A percentile compares a stretch with the other conserved stretches of the same genome.
Evolutionary conservation across 2,329 filamentous ascomycete species (phyloP).

Genomic region (Dothistroma septosporum): DNA sequence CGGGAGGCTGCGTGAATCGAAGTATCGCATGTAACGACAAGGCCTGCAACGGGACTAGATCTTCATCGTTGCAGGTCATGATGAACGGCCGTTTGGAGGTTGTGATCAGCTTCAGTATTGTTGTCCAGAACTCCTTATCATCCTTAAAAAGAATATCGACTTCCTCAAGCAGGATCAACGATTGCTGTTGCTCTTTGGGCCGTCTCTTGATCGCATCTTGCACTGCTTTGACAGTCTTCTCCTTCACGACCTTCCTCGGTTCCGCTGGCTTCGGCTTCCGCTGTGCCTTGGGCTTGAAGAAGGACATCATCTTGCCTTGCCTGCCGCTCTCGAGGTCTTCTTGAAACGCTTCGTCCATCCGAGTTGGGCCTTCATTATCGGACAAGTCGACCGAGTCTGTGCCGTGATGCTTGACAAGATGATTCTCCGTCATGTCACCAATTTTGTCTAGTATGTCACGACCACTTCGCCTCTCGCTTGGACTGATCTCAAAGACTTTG

Average conservation of each 20-base stretch:
- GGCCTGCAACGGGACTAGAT: constrained; percentile 67
- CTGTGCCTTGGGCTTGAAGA: constrained; percentile 60
- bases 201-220: constrained; percentile 36
- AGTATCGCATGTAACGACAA: constrained; percentile 83
- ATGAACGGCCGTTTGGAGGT: constrained; percentile 89
- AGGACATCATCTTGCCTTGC: constrained; percentile 74
- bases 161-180: constrained; percentile 88
- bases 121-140: constrained; percentile 91
- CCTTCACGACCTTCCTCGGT: constrained; percentile 29
- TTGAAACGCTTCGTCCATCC: constrained; percentile 45
- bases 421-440: constrained; percentile 95
- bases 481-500: constrained; percentile 91
- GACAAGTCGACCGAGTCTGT: constrained; percentile 23
- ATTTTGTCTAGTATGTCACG: constrained; percentile 88
- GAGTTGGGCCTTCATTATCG: constrained; percentile 37
- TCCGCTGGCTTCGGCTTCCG: constrained; percentile 27
- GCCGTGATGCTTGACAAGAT: constrained; percentile 64
- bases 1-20: constrained; percentile 64
- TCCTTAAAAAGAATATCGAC: constrained; percentile 92
- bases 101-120: constrained; percentile 69
- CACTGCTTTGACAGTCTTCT: constrained; percentile 25
- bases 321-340: constrained; percentile 63
- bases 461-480: constrained; percentile 75
- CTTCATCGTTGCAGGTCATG: constrained; percentile 91
- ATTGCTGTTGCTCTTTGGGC: constrained; percentile 70